phyloP scores from a whole-genome alignment of 139 green algal species.

The Closterium sp. region DNA sequence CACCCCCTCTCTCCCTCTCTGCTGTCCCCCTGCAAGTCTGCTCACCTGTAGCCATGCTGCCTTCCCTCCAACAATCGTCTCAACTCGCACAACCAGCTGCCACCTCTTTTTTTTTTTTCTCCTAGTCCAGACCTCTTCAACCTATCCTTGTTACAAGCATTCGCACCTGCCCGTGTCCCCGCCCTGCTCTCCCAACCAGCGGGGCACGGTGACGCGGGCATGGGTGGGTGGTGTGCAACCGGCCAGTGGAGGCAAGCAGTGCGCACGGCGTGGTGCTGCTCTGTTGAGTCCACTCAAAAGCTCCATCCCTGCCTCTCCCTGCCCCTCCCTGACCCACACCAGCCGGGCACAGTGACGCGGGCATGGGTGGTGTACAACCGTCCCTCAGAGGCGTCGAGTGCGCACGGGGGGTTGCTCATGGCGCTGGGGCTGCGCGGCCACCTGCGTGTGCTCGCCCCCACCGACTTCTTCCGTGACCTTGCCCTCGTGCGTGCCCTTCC shows the following conservation, averaged over 20 bases:
- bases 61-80: neutral
- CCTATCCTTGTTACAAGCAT: neutral
- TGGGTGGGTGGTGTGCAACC: conserved; percentile 82
- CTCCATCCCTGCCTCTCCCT: too few species aligned
- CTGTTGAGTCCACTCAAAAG: too few species aligned
- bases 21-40: too few species aligned
- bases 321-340: too few species aligned
- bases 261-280: conserved; percentile 43
- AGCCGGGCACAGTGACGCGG: conserved; percentile 59
- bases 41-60: neutral
- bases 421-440: conserved; percentile 82
- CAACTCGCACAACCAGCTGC: too few species aligned
- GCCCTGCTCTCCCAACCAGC: too few species aligned
- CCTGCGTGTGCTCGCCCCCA: conserved; percentile 45
- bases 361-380: conserved; percentile 82
- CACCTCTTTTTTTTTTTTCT: neutral
- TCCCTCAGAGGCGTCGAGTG: conserved; percentile 69
- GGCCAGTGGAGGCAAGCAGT: conserved; percentile 72
- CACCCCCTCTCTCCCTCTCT: too few species aligned
- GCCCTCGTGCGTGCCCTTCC: neutral
- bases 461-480: conserved; percentile 62
- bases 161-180: neutral
- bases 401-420: conserved; percentile 47
- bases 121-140: neutral
- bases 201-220: conserved; percentile 62